These are phyloP conservation scores for Vicia sativa DNA, from an alignment of 306 rosid species.

Conservation along the genomic window DNA sequence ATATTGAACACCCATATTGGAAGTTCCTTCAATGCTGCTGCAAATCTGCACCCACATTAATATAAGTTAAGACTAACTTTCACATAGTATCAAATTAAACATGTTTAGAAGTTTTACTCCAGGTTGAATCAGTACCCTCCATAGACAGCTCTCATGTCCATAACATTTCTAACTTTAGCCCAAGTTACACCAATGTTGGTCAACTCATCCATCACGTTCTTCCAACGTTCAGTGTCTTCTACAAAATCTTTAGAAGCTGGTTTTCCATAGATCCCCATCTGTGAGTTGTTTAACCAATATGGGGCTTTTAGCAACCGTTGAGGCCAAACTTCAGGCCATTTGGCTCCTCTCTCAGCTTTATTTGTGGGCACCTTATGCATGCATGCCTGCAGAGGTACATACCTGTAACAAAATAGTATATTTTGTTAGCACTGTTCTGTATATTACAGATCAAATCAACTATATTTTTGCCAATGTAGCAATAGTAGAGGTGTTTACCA, in stretches of 20 bases:
- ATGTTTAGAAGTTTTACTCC: conserved; percentile 10
- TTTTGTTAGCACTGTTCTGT: background rate
- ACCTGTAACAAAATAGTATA: conserved; percentile 52
- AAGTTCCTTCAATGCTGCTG: conserved; percentile 77
- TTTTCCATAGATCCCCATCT: conserved; percentile 82
- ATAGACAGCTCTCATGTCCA: conserved; percentile 94
- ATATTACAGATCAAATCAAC: conserved; percentile 8
- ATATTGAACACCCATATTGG: conserved; percentile 87
- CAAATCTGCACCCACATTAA: conserved; percentile 62
- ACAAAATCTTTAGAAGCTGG: conserved; percentile 82
- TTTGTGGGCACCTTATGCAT: conserved; percentile 71
- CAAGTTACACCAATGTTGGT: conserved; percentile 72
- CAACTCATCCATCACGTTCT: conserved; percentile 60
- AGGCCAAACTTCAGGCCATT: conserved; percentile 88
- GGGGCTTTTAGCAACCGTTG: conserved; percentile 64
- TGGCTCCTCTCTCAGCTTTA: conserved; percentile 58
- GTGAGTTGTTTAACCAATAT: conserved; percentile 82
- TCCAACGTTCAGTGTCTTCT: conserved; percentile 81
- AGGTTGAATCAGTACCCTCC: conserved; percentile 67
- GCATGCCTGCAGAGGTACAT: conserved; percentile 84
- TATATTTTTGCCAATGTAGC: background rate
- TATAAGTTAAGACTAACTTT: conserved; percentile 3
- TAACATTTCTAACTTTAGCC: conserved; percentile 80
- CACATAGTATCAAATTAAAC: conserved; percentile 17
- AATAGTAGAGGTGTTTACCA: conserved; percentile 53